Percentiles rank a stretch among this genome's conserved stretches.
Conservation (phyloP, 2,329 filamentous ascomycete species). For the Lachnellula cervina region DNA sequence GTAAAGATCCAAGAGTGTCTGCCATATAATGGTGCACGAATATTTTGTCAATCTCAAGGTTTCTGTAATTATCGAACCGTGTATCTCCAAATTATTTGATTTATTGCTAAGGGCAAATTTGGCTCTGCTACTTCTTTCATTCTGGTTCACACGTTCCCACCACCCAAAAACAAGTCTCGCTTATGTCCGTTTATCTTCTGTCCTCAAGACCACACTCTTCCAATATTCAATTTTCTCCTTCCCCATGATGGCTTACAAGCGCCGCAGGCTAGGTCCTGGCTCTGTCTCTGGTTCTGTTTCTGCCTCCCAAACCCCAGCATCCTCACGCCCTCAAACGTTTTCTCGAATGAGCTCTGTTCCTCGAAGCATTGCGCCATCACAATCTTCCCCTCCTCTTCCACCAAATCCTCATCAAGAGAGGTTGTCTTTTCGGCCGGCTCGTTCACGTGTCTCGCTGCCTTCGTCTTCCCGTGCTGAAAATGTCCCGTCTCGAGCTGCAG, state of each 20-base stretch:
- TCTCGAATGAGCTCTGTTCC: slow-evolving; percentile 18
- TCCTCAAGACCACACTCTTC: background rate
- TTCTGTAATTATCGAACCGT: too few species aligned
- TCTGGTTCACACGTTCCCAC: too few species aligned
- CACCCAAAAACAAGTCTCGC: background rate
- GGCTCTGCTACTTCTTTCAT: too few species aligned
- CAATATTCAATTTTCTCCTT: background rate
- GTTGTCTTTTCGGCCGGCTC: slow-evolving; percentile 12
- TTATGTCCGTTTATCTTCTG: background rate
- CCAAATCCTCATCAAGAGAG: slow-evolving; percentile 14
- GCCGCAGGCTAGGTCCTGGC: slow-evolving; percentile 14
- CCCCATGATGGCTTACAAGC: slow-evolving; percentile 26
- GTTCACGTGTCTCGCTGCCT: background rate
- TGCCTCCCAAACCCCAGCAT: slow-evolving; percentile 8
- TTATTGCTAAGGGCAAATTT: too few species aligned
- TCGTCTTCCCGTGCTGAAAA: slow-evolving; percentile 6
- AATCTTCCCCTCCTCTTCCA: slow-evolving; percentile 18
- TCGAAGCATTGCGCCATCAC: slow-evolving; percentile 3
- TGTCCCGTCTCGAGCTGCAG: slow-evolving; percentile 7
- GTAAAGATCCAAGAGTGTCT: too few species aligned
- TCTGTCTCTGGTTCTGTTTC: slow-evolving; percentile 7
- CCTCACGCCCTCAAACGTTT: slow-evolving; percentile 11
- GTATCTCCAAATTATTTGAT: too few species aligned
- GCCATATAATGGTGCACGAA: too few species aligned
- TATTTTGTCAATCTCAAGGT: too few species aligned